Evolutionary conservation across 1,139 yeast species (phyloP).

Genomic region (Trichomonascaceae sp.): DNA sequence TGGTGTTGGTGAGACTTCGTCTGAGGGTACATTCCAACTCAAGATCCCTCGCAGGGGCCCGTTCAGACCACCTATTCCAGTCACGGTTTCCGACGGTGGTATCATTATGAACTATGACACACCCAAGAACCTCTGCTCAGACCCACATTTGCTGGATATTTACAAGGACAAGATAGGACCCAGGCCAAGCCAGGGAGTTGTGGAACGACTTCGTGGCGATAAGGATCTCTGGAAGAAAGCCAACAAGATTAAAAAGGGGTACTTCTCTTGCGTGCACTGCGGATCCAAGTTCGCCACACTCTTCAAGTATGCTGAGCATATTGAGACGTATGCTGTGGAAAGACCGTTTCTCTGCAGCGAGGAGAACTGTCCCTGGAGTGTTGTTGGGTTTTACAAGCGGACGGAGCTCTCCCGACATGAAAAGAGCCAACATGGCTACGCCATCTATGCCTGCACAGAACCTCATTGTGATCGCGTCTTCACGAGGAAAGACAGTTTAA

Average conservation of each 20-base stretch:
- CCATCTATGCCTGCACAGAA: constrained; percentile 15
- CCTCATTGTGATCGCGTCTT: constrained; percentile 40
- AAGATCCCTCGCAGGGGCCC: too few species aligned
- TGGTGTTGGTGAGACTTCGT: too few species aligned
- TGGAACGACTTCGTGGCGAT: constrained; percentile 3
- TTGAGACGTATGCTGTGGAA: constrained; percentile 31
- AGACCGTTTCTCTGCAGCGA: constrained; percentile 42
- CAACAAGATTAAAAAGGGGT: constrained; percentile 30
- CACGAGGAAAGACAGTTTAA: constrained; percentile 31
- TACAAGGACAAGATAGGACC: not conserved
- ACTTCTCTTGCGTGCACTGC: constrained; percentile 42
- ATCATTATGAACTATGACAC: too few species aligned
- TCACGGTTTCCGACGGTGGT: too few species aligned
- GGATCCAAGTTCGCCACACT: constrained; percentile 29
- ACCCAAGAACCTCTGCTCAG: not conserved
- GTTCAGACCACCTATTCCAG: too few species aligned
- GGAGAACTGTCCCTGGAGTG: constrained; percentile 45
- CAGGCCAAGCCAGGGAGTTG: constrained; percentile 2
- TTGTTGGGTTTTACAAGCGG: constrained; percentile 45
- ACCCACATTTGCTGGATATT: not conserved
- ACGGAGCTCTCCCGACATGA: constrained; percentile 53
- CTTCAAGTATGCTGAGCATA: constrained; percentile 33
- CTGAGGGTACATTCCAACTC: too few species aligned
- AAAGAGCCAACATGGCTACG: constrained; percentile 36
- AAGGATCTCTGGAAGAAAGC: constrained; percentile 9